phyloP scores from a whole-genome alignment of 2,329 filamentous ascomycete species.

The Ascochyta lentis region DNA sequence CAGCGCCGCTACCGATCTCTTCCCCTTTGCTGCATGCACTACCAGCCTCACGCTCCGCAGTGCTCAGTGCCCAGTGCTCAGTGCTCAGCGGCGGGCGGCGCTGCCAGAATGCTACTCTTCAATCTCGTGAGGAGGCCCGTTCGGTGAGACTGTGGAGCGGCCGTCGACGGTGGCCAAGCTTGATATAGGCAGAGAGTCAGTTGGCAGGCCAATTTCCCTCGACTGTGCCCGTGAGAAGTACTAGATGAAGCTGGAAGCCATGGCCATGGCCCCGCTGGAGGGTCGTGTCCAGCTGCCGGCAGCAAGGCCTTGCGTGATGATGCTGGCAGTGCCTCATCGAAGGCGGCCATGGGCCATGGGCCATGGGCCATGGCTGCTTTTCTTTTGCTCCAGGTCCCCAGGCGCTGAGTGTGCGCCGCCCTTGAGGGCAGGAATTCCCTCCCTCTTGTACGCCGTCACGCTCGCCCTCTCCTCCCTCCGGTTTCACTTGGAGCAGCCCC shows the following conservation, averaged over 20 bases:
- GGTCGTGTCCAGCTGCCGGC: constrained; percentile 21
- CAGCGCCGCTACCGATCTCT: constrained; percentile 22
- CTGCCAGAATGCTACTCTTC: constrained; percentile 20
- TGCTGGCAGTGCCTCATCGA: constrained; percentile 28
- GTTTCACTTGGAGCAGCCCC: constrained; percentile 47
- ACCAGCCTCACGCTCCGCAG: constrained; percentile 35
- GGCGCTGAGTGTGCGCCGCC: constrained; percentile 37
- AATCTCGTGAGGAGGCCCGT: constrained; percentile 19
- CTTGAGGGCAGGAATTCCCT: constrained; percentile 37
- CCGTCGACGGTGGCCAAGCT: background rate
- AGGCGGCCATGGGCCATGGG: constrained; percentile 17
- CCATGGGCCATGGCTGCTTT: constrained; percentile 31
- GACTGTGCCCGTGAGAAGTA: constrained; percentile 23
- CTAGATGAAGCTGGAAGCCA: constrained; percentile 23
- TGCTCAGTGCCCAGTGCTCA: constrained; percentile 27
- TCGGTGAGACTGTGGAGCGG: constrained; percentile 17
- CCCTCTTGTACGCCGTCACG: constrained; percentile 48
- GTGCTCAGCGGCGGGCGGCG: constrained; percentile 25
- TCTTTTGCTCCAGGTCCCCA: constrained; percentile 42
- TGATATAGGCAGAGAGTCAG: constrained; percentile 19
- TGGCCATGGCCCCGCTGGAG: constrained; percentile 19
- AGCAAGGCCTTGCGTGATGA: constrained; percentile 28
- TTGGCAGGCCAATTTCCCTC: constrained; percentile 16
- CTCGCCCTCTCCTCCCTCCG: constrained; percentile 40
- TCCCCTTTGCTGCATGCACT: constrained; percentile 30